phyloP scores from a whole-genome alignment of 139 green algal species.

The Closterium sp. region DNA sequence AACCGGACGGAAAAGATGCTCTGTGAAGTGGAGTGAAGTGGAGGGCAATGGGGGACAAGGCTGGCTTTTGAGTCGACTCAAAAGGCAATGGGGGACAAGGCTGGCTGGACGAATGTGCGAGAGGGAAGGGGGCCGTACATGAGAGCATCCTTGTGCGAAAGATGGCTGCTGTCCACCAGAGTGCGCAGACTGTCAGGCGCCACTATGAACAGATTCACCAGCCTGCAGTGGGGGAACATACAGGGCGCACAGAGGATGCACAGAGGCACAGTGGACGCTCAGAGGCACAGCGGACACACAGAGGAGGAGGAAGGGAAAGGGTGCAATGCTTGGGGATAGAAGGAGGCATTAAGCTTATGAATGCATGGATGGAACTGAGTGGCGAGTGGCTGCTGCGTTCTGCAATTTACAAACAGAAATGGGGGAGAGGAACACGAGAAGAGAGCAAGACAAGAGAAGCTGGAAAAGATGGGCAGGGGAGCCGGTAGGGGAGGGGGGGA shows the following conservation, averaged over 20 bases:
- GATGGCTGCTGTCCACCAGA: slow-evolving; percentile 64
- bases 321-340: background rate
- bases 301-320: background rate
- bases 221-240: slow-evolving; percentile 3
- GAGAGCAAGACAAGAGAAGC: too few species aligned
- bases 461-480: too few species aligned
- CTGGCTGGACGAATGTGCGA: too few species aligned
- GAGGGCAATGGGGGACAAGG: too few species aligned
- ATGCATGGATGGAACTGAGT: too few species aligned
- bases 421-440: too few species aligned
- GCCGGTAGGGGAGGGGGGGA: too few species aligned
- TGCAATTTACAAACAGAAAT: too few species aligned
- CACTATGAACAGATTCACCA: slow-evolving; percentile 76
- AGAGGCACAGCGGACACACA: background rate
- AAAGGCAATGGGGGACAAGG: too few species aligned
- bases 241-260: background rate
- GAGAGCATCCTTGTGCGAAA: slow-evolving; percentile 18
- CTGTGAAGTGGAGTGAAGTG: too few species aligned
- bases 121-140: background rate
- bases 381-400: too few species aligned
- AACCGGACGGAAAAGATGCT: background rate
- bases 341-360: background rate
- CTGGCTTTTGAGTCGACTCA: background rate
- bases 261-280: background rate
- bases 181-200: slow-evolving; percentile 69